Conservation (phyloP, 306 rosid genomes). For the Gleditsia sinensis region DNA sequence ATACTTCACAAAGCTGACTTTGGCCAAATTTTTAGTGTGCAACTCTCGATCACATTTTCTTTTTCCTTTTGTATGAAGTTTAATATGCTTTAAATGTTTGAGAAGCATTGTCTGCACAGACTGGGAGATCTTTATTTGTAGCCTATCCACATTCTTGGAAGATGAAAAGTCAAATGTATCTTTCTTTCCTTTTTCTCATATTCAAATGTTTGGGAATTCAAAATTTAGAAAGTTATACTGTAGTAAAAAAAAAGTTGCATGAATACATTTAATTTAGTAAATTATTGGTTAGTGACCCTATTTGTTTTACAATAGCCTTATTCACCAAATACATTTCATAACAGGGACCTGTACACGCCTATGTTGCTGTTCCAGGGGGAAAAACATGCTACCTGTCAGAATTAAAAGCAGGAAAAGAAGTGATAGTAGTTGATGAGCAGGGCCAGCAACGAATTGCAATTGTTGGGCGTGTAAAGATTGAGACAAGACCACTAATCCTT, state of each 20-base stretch:
- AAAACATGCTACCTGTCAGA: slow-evolving; percentile 88
- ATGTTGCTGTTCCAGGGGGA: slow-evolving; percentile 84
- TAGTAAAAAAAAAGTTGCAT: background rate
- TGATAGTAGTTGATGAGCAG: slow-evolving; percentile 72
- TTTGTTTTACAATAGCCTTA: background rate
- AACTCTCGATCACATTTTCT: background rate
- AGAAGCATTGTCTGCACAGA: background rate
- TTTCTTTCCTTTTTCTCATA: background rate
- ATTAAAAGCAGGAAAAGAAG: slow-evolving; percentile 82
- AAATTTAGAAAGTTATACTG: background rate
- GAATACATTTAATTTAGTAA: slow-evolving; percentile 8
- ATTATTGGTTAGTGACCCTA: background rate
- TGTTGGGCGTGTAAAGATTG: slow-evolving; percentile 91
- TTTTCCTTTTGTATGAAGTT: background rate
- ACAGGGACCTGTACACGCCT: slow-evolving; percentile 89
- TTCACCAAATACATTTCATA: slow-evolving; percentile 2
- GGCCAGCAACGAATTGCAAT: slow-evolving; percentile 72
- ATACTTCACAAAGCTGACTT: slow-evolving; percentile 7
- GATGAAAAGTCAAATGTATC: background rate
- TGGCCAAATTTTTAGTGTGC: background rate
- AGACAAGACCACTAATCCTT: slow-evolving; percentile 78
- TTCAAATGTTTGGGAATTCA: background rate
- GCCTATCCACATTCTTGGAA: background rate
- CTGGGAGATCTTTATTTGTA: background rate
- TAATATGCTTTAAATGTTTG: background rate